Evolutionary conservation across 495 filamentous ascomycete genomes (phyloP).

Genomic region (Neurospora africana): DNA sequence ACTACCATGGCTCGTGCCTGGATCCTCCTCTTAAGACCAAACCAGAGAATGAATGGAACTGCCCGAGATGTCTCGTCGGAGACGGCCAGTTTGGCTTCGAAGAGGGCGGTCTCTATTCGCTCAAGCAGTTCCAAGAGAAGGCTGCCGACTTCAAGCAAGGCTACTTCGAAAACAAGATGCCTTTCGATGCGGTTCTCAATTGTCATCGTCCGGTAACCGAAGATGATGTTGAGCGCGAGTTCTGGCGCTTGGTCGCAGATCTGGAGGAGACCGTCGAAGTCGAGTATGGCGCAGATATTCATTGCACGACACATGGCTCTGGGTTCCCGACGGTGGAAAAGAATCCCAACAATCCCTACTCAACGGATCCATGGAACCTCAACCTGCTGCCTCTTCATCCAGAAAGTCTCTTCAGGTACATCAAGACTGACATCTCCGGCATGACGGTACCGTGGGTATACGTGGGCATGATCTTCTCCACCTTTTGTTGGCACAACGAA

Average conservation of each 20-base stretch:
- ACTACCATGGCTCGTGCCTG: slow-evolving; percentile 80
- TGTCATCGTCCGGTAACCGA: slow-evolving; percentile 73
- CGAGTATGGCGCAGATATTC: slow-evolving; percentile 96
- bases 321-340: slow-evolving; percentile 95
- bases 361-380: slow-evolving; percentile 89
- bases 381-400: slow-evolving; percentile 85
- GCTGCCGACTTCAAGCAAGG: slow-evolving; percentile 87
- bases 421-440: slow-evolving; percentile 97
- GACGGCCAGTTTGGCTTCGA: slow-evolving; percentile 97
- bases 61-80: slow-evolving; percentile 87
- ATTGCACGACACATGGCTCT: slow-evolving; percentile 95
- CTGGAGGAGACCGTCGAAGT: slow-evolving; percentile 93
- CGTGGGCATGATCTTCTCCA: slow-evolving; percentile 99
- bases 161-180: slow-evolving; percentile 88
- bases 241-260: slow-evolving; percentile 90
- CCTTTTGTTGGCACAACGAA: slow-evolving; percentile 99
- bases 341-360: slow-evolving; percentile 74
- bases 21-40: slow-evolving; percentile 72
- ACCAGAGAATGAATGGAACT: slow-evolving; percentile 91
- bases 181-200: slow-evolving; percentile 74
- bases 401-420: slow-evolving; percentile 90
- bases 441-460: slow-evolving; percentile 99
- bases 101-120: slow-evolving; percentile 90
- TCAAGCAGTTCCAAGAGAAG: slow-evolving; percentile 94
- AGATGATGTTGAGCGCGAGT: slow-evolving; percentile 93